Base-by-base conservation (phyloP, 1,284 basidiomycete species). In the Pseudozyma sp. region DNA sequence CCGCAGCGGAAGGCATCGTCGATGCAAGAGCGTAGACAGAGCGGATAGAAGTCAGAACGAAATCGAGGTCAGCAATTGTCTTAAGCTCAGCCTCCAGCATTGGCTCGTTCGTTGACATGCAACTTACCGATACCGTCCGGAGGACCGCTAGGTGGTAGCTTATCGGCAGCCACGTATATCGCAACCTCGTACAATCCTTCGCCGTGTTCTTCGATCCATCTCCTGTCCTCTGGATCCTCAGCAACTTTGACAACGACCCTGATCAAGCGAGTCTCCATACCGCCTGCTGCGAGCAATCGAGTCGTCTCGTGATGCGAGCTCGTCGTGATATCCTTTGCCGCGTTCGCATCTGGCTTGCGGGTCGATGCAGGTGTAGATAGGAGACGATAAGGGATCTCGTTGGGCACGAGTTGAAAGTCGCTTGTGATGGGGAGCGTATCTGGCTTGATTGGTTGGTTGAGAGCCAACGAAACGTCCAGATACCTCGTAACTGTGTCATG, bases 161-260 rank as follows among this genome's bases (percentile, higher is more conserved):
- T 66, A 34, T 69, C 72, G 9, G 72, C 72, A 3, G 72, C 63
- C n/a, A 75, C 72, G 34, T 59, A 67, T 16, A 79, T 40, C 4
- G 63, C 72, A 10, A 79, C 71, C 46, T 79, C 77, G 39, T 68
- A 79, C 17, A 79, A 39, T 0, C 76, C 76, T 29, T 73, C 66
- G 3, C 78, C 78, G 34, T 76, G 60, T 13, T 54, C 37, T n/a
- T 66, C 34, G 31, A 79, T 48, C 73, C 74, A 78, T 16, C 50
- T 31, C 3, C 37, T 16, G 19, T 79, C 76, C 13, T 64, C 59
- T 4, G 65, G 66, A 57, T 75, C 74, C 39, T 78, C 69, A 3
- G 75, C 73, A 4, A 65, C 66, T 34, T 68, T 69, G 30, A 77
- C 47, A 1, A 56, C 43, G 5, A 78, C 59, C n/a, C 56, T 30